Percentiles rank a stretch among this genome's conserved stretches.
Evolutionary conservation across 176 grass and related monocot genomes (phyloP).

Genomic region (Canna indica): DNA sequence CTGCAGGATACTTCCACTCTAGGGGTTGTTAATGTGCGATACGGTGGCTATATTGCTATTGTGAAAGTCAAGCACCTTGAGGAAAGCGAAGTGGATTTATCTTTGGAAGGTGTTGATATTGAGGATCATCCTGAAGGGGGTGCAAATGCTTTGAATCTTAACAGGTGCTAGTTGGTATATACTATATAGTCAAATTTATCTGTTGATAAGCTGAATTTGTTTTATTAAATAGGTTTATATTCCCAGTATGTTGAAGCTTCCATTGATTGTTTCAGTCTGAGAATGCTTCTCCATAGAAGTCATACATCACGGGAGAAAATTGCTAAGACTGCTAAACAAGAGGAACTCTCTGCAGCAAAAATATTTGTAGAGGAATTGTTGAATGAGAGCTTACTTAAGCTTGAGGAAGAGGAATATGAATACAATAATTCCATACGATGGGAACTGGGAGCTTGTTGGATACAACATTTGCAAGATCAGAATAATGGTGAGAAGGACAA

Average conservation of each 20-base stretch:
- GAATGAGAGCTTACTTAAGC: slow-evolving; percentile 54
- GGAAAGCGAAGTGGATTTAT: slow-evolving; percentile 37
- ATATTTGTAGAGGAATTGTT: slow-evolving; percentile 66
- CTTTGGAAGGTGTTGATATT: slow-evolving; percentile 51
- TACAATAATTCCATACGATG: slow-evolving; percentile 67
- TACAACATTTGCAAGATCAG: slow-evolving; percentile 98
- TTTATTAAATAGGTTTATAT: slow-evolving; percentile 5
- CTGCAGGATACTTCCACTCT: slow-evolving; percentile 86
- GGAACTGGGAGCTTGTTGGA: slow-evolving; percentile 99
- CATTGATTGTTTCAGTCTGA: slow-evolving; percentile 59
- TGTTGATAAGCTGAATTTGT: slow-evolving; percentile 17
- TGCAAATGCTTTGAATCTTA: slow-evolving; percentile 91
- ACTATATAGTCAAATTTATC: slow-evolving; percentile 24
- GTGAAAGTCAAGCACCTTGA: slow-evolving; percentile 66
- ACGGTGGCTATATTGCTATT: slow-evolving; percentile 82
- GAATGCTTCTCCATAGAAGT: slow-evolving; percentile 86
- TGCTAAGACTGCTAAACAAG: slow-evolving; percentile 51
- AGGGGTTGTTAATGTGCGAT: slow-evolving; percentile 82
- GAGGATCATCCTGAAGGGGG: slow-evolving; percentile 88
- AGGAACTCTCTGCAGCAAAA: slow-evolving; percentile 65
- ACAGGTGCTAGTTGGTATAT: slow-evolving; percentile 55
- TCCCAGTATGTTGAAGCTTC: slow-evolving; percentile 12
- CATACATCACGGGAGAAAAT: slow-evolving; percentile 57
- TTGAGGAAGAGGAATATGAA: slow-evolving; percentile 52
- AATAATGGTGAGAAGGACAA: slow-evolving; percentile 89